A percentile compares a stretch with the other conserved stretches of the same genome.
phyloP scores from a whole-genome alignment of 441 rosid species.

The Gossypium davidsonii region DNA sequence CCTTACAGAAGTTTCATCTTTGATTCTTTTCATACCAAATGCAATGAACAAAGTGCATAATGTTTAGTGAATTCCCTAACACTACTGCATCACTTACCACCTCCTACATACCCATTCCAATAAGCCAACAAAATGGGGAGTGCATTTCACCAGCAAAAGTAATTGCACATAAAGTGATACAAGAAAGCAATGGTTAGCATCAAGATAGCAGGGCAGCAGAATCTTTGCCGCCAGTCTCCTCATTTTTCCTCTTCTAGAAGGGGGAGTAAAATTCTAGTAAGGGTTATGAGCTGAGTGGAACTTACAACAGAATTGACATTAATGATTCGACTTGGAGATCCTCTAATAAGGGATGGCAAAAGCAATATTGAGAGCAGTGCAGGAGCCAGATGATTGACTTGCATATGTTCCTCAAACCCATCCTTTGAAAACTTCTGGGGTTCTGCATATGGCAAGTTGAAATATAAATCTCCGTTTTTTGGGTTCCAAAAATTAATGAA shows the following conservation, averaged over 20 bases:
- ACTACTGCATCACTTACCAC: not conserved
- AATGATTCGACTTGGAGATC: slow-evolving; percentile 87
- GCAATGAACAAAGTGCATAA: not conserved
- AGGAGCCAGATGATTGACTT: slow-evolving; percentile 97
- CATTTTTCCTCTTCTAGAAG: not conserved
- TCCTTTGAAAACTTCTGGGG: slow-evolving; percentile 86
- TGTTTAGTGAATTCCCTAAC: not conserved
- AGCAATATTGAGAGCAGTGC: slow-evolving; percentile 79
- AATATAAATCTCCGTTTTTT: not conserved
- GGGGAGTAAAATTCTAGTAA: not conserved
- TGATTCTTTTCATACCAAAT: not conserved
- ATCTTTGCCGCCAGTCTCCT: not conserved
- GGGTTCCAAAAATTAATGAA: not conserved
- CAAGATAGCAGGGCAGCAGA: not conserved
- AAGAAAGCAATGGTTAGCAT: slow-evolving; percentile 5
- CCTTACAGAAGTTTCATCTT: not conserved
- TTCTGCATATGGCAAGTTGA: slow-evolving; percentile 36
- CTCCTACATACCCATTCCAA: not conserved
- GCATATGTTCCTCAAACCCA: slow-evolving; percentile 92
- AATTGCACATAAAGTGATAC: not conserved
- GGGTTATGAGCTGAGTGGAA: slow-evolving; percentile 6
- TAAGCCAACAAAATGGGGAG: not conserved
- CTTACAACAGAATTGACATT: slow-evolving; percentile 98
- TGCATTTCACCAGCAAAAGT: not conserved
- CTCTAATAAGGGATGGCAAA: slow-evolving; percentile 86